Evolutionary conservation across 805 yeast genomes (phyloP).

Genomic region (Candida loeiensis): DNA sequence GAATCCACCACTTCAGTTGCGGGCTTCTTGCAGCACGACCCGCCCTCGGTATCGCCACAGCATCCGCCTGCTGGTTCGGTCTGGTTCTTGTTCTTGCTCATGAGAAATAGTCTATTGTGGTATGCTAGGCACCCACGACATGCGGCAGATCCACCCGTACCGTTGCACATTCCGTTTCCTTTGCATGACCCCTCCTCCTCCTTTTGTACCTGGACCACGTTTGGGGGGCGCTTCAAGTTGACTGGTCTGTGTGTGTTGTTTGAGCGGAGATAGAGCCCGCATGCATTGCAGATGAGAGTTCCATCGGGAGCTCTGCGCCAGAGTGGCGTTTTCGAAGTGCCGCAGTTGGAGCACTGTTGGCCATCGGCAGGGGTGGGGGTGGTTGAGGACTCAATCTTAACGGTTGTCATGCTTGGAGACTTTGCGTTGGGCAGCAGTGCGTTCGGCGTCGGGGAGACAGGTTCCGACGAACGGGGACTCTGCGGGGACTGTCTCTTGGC

Average conservation of each 20-base stretch:
- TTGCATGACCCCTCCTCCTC: conserved; percentile 57
- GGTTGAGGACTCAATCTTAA: background rate
- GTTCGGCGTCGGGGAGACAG: too few relatives aligned
- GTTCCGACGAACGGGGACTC: too few relatives aligned
- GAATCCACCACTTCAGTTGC: conserved; percentile 25
- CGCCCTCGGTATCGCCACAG: conserved; percentile 2
- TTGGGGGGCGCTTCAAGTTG: conserved; percentile 57
- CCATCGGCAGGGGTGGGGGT: conserved; percentile 20
- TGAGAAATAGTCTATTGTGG: conserved; percentile 59
- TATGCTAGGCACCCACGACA: conserved; percentile 83
- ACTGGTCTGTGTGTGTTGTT: conserved; percentile 65
- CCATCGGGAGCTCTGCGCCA: conserved; percentile 61
- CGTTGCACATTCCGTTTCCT: conserved; percentile 80
- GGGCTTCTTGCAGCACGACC: conserved; percentile 5
- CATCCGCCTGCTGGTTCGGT: conserved; percentile 4
- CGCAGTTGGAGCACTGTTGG: conserved; percentile 53
- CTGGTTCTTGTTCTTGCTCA: conserved; percentile 22
- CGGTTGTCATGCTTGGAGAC: background rate
- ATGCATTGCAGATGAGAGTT: conserved; percentile 54
- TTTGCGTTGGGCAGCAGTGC: background rate
- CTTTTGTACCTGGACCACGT: conserved; percentile 40
- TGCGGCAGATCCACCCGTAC: conserved; percentile 79
- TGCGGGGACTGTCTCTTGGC: too few relatives aligned
- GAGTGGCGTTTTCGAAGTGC: conserved; percentile 53
- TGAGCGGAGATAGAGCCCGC: conserved; percentile 56